Evolutionary conservation across 768 basidiomycete species (phyloP).

Genomic region (Auriscalpium microsporum): DNA sequence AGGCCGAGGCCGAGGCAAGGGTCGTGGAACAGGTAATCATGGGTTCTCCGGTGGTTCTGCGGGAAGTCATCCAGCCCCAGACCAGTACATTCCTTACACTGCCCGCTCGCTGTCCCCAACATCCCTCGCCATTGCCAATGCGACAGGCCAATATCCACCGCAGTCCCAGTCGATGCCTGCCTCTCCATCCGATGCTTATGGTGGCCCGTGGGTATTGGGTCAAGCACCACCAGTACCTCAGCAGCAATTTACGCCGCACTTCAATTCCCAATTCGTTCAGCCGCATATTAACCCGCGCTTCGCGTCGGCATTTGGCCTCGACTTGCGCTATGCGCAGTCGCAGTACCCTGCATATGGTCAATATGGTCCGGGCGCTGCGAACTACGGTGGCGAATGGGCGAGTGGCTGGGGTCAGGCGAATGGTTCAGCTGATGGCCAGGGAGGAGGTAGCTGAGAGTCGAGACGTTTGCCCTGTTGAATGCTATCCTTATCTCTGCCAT

Average conservation of each 20-base stretch:
- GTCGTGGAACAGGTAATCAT: conserved; percentile 5
- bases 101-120: conserved; percentile 32
- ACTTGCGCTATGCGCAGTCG: conserved; percentile 24
- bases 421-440: not conserved
- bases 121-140: conserved; percentile 38
- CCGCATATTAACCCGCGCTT: conserved; percentile 83
- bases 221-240: conserved; percentile 11
- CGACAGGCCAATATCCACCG: conserved; percentile 31
- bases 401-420: conserved; percentile 1
- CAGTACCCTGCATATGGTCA: conserved; percentile 12
- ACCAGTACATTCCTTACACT: conserved; percentile 24
- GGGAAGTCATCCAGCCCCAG: conserved; percentile 8
- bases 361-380: not conserved
- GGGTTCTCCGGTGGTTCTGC: conserved; percentile 1
- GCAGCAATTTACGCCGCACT: conserved; percentile 5
- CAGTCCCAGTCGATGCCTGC: conserved; percentile 15
- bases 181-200: conserved; percentile 1
- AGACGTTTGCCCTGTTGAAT: not conserved
- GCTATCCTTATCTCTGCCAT: not conserved
- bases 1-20: conserved; percentile 23
- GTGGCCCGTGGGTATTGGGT: not conserved
- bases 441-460: not conserved
- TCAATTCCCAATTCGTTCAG: conserved; percentile 38
- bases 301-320: conserved; percentile 54
- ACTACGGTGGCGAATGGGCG: conserved; percentile 1